Conservation (phyloP, 2,329 filamentous ascomycete species). For the Colletotrichum sp. region DNA sequence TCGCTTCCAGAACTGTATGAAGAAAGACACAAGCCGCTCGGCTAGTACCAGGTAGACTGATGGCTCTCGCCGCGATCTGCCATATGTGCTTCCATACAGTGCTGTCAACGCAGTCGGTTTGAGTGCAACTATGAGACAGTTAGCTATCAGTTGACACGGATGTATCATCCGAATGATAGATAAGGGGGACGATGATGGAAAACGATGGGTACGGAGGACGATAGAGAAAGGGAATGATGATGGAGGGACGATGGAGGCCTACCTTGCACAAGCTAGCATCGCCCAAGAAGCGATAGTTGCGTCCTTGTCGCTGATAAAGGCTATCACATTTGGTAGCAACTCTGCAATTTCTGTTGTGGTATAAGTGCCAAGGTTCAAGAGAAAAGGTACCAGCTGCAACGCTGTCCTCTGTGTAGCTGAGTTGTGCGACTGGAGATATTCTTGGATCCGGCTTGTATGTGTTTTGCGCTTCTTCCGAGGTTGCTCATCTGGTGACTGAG, state of each 20-base stretch:
- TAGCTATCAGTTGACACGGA: conserved; percentile 16
- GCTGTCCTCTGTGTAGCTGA: conserved; percentile 52
- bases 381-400: conserved; percentile 63
- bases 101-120: conserved; percentile 26
- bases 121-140: conserved; percentile 35
- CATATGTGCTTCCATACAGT: conserved; percentile 73
- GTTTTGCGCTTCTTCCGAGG: conserved; percentile 58
- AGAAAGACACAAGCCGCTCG: conserved; percentile 80
- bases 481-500: conserved; percentile 41
- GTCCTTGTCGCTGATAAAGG: conserved; percentile 73
- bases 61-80: conserved; percentile 73
- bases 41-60: conserved; percentile 74
- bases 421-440: conserved; percentile 52
- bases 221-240: neutral
- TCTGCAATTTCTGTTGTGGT: conserved; percentile 57
- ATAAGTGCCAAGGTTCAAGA: conserved; percentile 52
- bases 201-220: conserved; percentile 1
- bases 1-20: conserved; percentile 67
- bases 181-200: neutral
- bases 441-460: conserved; percentile 50
- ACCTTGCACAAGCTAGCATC: conserved; percentile 83
- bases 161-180: neutral
- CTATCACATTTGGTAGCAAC: conserved; percentile 62
- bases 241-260: conserved; percentile 28
- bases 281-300: conserved; percentile 76